Base-by-base conservation (phyloP, 139 green algal genomes). In the Pseudopediastrum boryanum region DNA sequence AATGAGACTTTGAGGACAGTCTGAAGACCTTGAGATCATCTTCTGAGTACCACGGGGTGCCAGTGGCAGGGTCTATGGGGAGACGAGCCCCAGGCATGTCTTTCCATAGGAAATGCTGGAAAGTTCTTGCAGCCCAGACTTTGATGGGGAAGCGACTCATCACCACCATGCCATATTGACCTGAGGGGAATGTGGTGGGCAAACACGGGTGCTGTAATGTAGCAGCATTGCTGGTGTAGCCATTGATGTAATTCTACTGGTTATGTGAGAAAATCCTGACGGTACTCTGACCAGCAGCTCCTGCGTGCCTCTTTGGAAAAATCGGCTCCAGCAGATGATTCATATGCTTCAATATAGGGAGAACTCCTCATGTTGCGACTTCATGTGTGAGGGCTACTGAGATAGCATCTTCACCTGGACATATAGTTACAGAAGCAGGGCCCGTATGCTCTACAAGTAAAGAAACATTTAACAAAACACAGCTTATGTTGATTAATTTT, bases 111-210 rank as follows among this genome's bases (percentile, higher is more conserved):
- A 80, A 62, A 33, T 42, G 25, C 42, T 80, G 73, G 42, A 80
- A 80, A 25, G 73, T 80, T 29, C 73, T 58, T 5, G 38, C 38
- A 38, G 6, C 33, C 13, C n/a, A 33, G n/a, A 33, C 38, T 27
- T 80, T 59, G 31, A 80, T 80, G 6, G 73, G 73, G 41, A 80
- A 71, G 19, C 44, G 39, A 7, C 21, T 43, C 8, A 80, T 58
- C 39, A 80, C 43, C 41, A 71, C 59, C 73, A 80, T 80, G 58
- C 73, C 73, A 62, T 80, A 80, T 41, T 80, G 73, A 23, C 73
- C 73, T 71, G 25, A 7, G 36, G n/a, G n/a, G n/a, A n/a, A n/a
- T n/a, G n/a, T n/a, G n/a, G n/a, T n/a, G n/a, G n/a, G n/a, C n/a
- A n/a, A n/a, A n/a, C n/a, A n/a, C n/a, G n/a, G n/a, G n/a, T n/a